Conservation (phyloP, 257 asterid species). For the Solanum virginianum region DNA sequence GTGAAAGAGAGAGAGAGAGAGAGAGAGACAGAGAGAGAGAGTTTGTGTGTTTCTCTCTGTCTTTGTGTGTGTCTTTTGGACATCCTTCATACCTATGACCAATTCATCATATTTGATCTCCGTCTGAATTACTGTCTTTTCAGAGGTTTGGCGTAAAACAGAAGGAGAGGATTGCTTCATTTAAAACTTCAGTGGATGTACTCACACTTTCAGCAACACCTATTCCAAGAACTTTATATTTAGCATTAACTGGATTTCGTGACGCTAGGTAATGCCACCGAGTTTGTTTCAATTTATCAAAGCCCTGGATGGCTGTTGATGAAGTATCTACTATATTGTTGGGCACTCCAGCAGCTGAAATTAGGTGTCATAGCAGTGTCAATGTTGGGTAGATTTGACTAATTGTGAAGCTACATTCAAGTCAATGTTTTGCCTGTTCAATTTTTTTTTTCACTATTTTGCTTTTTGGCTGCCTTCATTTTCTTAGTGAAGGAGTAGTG, state of each 20-base stretch:
- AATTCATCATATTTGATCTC: neutral
- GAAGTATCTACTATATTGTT: neutral
- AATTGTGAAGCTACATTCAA: neutral
- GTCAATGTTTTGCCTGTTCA: neutral
- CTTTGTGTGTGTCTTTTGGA: neutral
- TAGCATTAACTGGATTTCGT: conserved; percentile 96
- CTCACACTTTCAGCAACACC: conserved; percentile 99
- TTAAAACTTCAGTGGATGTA: conserved; percentile 92
- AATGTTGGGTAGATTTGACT: neutral
- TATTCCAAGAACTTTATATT: conserved; percentile 89
- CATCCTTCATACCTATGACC: neutral
- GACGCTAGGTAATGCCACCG: conserved; percentile 74
- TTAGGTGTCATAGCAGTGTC: neutral
- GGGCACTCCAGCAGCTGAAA: neutral
- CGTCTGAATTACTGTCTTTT: conserved; percentile 10
- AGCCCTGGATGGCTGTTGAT: neutral
- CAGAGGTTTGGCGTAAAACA: conserved; percentile 98
- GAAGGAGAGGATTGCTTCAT: conserved; percentile 94
- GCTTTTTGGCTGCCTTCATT: neutral
- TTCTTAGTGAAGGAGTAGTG: neutral
- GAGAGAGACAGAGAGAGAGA: neutral
- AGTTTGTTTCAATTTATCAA: neutral
- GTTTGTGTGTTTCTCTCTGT: neutral
- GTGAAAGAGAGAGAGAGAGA: neutral
- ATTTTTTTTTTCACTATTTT: neutral